Evolutionary conservation across 352 stramenopile species (phyloP), one percentile per base, ranked within the genome.

Genomic region (Phytopythium mirpurense): DNA sequence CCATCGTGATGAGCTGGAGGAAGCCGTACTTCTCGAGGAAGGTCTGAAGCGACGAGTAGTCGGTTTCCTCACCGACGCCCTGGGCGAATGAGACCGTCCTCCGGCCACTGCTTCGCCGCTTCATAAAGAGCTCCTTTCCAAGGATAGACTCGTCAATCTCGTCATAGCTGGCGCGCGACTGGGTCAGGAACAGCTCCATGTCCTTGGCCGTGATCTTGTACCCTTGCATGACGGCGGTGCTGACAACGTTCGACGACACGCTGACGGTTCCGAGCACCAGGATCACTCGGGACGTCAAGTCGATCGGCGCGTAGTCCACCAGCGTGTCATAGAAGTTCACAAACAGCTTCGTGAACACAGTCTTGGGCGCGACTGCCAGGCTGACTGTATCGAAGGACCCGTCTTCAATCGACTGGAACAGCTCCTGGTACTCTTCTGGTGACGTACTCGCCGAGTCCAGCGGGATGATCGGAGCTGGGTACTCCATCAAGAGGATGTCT

Each of bases 261-360:
- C 67, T 74, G 8, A 92, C 63, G 23, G 82, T 90, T 5, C 83
- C 83, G 9, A 94, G 58, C 37, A 90, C 66, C 29, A 95, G 45
- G 38, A 95, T 87, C 10, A 86, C 57, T n/a, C 82, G 72, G 19
- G 82, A 92, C 10, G 65, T 63, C 41, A 92, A 50, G 7, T 63
- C 72, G 18, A 67, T 59, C 31, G 85, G 85, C 12, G 83, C 70
- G 44, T 95, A 95, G 59, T 95, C 85, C 7, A 93, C 59, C 9
- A 92, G 56, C 19, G 75, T 76, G 49, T 95, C 78, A 55, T 93
- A 94, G 16, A 91, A 82, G 44, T 90, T 90, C 27, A 95, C 72
- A 36, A 89, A 88, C 1, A 95, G 71, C 63, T 95, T 95, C 11
- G 85, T 95, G 52, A 95, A 95, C 7, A 93, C 73, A 8, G 83